Conservation (phyloP, 2,329 filamentous ascomycete genomes). For the Ophiocordyceps camponoti-rufipedis region DNA sequence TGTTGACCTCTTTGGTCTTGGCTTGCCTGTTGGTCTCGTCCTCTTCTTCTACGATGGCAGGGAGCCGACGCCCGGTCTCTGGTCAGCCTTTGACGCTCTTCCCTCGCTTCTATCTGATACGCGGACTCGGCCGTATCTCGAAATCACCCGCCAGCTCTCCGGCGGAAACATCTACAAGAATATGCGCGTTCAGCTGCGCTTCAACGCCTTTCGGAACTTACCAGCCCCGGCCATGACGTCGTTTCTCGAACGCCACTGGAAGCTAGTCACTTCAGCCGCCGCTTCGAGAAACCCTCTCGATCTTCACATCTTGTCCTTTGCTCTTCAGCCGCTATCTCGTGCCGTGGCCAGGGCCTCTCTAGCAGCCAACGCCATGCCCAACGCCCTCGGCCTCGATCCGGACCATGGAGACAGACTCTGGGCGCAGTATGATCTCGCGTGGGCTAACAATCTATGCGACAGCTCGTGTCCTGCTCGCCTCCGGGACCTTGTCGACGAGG, state of each 20-base stretch:
- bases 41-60: conserved; percentile 45
- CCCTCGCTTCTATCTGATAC: conserved; percentile 22
- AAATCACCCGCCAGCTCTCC: conserved; percentile 1
- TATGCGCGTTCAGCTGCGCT: conserved; percentile 5
- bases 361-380: conserved; percentile 2
- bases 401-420: conserved; percentile 10
- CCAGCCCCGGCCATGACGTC: conserved; percentile 5
- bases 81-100: conserved; percentile 34
- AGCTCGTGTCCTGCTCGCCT: conserved; percentile 3
- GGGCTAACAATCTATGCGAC: conserved; percentile 8
- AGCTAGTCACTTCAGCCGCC: not conserved
- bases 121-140: conserved; percentile 25
- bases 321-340: conserved; percentile 6
- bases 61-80: conserved; percentile 32
- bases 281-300: conserved; percentile 1
- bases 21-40: conserved; percentile 29
- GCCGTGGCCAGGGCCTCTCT: conserved; percentile 5
- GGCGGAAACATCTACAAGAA: conserved; percentile 5
- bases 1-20: conserved; percentile 7
- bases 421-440: conserved; percentile 13
- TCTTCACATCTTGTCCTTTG: conserved; percentile 2
- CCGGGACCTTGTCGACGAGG: conserved; percentile 1
- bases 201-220: conserved; percentile 8
- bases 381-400: conserved; percentile 9
- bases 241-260: conserved; percentile 6